Evolutionary conservation across 208 protist genomes (phyloP).

Genomic region (Leishmania major): DNA sequence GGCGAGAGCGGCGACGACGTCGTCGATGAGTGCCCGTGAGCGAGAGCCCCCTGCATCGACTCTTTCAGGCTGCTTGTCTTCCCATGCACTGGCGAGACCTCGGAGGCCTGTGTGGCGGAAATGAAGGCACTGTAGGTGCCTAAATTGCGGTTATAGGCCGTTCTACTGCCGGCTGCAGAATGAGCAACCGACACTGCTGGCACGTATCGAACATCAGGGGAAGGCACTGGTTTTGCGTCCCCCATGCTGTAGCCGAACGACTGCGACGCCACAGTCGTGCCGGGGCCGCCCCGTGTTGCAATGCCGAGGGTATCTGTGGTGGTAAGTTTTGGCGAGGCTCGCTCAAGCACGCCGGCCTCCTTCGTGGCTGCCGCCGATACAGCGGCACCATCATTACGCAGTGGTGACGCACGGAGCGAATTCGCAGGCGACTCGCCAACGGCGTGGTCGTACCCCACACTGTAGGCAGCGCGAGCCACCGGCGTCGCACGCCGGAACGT

Average conservation of each 20-base stretch:
- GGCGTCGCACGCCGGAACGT: constrained; percentile 21
- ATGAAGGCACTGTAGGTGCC: neutral
- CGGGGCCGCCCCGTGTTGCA: neutral
- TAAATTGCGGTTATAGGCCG: neutral
- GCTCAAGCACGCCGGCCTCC: too few species aligned
- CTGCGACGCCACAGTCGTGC: neutral
- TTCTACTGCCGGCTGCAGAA: neutral
- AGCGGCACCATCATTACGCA: neutral
- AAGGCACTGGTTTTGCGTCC: neutral
- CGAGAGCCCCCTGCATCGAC: neutral
- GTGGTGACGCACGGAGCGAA: neutral
- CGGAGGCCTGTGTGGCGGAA: neutral
- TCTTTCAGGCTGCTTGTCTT: neutral
- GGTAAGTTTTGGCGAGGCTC: neutral
- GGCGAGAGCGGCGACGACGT: constrained; percentile 13
- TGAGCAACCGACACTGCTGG: neutral
- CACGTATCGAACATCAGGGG: too few species aligned
- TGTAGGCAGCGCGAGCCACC: constrained; percentile 19
- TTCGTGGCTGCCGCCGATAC: neutral
- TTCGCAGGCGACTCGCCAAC: constrained; percentile 13
- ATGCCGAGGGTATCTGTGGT: neutral
- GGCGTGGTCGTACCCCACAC: constrained; percentile 14
- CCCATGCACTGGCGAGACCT: neutral
- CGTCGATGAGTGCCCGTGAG: neutral
- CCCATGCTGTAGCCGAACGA: neutral